Percentiles rank a stretch among this genome's conserved stretches.
phyloP scores from a whole-genome alignment of 768 basidiomycete species.

The Trametes villosa region DNA sequence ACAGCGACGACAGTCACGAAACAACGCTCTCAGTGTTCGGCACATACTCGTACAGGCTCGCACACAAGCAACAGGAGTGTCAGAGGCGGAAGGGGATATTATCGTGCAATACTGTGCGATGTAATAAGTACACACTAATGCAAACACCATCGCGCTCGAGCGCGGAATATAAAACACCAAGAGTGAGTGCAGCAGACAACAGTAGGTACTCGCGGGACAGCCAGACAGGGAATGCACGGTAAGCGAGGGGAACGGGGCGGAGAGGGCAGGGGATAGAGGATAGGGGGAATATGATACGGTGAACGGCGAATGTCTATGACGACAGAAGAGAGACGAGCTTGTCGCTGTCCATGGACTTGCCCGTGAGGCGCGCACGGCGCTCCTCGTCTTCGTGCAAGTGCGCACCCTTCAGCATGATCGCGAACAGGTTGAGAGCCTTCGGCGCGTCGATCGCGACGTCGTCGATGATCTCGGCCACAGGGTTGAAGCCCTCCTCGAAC shows the following conservation, averaged over 20 bases:
- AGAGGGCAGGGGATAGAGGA: not conserved
- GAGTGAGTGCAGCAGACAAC: conserved; percentile 23
- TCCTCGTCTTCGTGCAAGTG: conserved; percentile 62
- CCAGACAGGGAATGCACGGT: conserved; percentile 11
- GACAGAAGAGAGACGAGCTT: conserved; percentile 61
- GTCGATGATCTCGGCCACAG: conserved; percentile 77
- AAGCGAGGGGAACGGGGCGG: not conserved
- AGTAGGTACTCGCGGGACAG: conserved; percentile 16
- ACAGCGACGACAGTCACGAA: not conserved
- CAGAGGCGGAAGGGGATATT: conserved; percentile 22
- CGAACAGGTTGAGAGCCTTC: conserved; percentile 78
- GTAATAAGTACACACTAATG: conserved; percentile 31
- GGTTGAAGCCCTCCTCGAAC: conserved; percentile 77
- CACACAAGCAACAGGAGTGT: not conserved
- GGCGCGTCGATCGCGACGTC: conserved; percentile 93
- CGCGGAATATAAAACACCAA: conserved; percentile 29
- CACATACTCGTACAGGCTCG: not conserved
- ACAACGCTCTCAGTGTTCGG: not conserved
- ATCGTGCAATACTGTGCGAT: conserved; percentile 29
- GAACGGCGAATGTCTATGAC: conserved; percentile 45
- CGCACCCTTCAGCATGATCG: conserved; percentile 74
- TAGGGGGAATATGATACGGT: conserved; percentile 19
- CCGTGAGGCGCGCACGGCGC: conserved; percentile 55
- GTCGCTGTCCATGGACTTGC: conserved; percentile 47
- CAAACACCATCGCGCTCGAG: conserved; percentile 21